phyloP scores from a whole-genome alignment of 768 basidiomycete genomes.

The Pleurotus salmoneostramineus region DNA sequence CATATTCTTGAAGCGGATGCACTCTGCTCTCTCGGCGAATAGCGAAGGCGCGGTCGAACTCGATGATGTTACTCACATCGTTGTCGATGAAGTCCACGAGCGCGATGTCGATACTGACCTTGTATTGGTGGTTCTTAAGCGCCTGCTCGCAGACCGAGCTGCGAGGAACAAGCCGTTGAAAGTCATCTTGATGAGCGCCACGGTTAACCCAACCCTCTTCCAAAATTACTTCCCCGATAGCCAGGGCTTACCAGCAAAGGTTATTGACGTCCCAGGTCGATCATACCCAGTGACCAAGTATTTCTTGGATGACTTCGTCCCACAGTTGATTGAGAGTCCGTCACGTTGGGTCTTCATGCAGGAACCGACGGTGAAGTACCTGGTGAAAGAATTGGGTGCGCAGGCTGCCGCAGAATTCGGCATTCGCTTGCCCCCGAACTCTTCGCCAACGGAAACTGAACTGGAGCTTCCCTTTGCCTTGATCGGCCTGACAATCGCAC shows the following conservation, averaged over 20 bases:
- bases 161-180: conserved; percentile 71
- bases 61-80: conserved; percentile 82
- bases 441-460: conserved; percentile 32
- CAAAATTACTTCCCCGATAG: conserved; percentile 79
- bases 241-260: conserved; percentile 53
- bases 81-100: conserved; percentile 97
- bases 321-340: conserved; percentile 35
- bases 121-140: conserved; percentile 83
- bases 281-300: conserved; percentile 83
- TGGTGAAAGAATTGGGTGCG: conserved; percentile 60
- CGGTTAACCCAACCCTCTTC: conserved; percentile 89
- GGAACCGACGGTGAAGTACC: conserved; percentile 66
- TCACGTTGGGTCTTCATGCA: conserved; percentile 67
- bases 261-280: conserved; percentile 86
- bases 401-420: conserved; percentile 10
- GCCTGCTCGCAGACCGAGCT: conserved; percentile 72
- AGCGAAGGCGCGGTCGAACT: conserved; percentile 34
- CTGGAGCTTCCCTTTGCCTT: conserved; percentile 79
- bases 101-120: conserved; percentile 93
- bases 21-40: conserved; percentile 52
- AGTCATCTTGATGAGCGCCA: conserved; percentile 93
- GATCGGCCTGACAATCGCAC: conserved; percentile 75
- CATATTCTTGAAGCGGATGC: conserved; percentile 83
- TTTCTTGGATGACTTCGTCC: conserved; percentile 77
- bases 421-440: background rate